These are phyloP conservation scores for Diddensiella caesifluorescens DNA, from an alignment of 805 yeast genomes.

Conservation along the genomic window DNA sequence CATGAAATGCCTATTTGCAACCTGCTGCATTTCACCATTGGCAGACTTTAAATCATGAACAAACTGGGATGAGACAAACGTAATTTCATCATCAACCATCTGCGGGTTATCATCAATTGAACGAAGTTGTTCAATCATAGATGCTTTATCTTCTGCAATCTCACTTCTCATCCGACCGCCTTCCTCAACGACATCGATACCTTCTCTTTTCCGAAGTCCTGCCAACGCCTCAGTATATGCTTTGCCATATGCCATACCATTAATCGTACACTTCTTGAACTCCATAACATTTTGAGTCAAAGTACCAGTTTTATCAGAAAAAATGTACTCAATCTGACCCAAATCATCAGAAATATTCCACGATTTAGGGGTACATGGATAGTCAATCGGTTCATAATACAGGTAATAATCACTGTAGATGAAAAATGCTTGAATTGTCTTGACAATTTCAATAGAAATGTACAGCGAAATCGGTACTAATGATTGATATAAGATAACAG, in stretches of 20 bases:
- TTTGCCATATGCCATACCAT: slow-evolving; percentile 63
- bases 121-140: slow-evolving; percentile 45
- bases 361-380: slow-evolving; percentile 75
- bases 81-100: slow-evolving; percentile 47
- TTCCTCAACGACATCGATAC: slow-evolving; percentile 55
- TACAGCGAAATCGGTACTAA: slow-evolving; percentile 77
- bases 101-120: slow-evolving; percentile 42
- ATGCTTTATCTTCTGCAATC: slow-evolving; percentile 42
- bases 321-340: slow-evolving; percentile 78
- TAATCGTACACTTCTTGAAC: slow-evolving; percentile 70
- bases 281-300: slow-evolving; percentile 83
- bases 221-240: slow-evolving; percentile 74
- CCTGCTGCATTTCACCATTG: slow-evolving; percentile 41
- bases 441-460: slow-evolving; percentile 74
- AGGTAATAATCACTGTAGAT: slow-evolving; percentile 64
- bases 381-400: slow-evolving; percentile 66
- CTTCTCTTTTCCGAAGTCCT: slow-evolving; percentile 62
- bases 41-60: slow-evolving; percentile 47
- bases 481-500: slow-evolving; percentile 68
- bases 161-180: slow-evolving; percentile 40
- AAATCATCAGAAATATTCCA: slow-evolving; percentile 84
- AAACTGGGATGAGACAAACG: slow-evolving; percentile 62
- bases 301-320: slow-evolving; percentile 82
- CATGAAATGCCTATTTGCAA: slow-evolving; percentile 58
- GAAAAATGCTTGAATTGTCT: slow-evolving; percentile 73